These are phyloP conservation scores for Nannochloris sp. DNA, from an alignment of 139 green algal genomes.

Conservation along the genomic window DNA sequence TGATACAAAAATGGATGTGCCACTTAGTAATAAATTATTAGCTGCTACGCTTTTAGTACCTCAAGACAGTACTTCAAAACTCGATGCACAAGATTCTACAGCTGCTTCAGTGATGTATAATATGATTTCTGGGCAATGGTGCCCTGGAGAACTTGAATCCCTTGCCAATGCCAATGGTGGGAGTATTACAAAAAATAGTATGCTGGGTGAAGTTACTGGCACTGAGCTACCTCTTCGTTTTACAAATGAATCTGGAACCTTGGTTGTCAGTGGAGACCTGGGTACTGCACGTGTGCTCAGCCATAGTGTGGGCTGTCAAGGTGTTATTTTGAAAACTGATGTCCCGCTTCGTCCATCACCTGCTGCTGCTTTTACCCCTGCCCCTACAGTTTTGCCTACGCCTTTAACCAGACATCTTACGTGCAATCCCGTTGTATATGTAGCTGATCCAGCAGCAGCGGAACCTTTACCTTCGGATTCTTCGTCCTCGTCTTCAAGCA, in stretches of 20 bases:
- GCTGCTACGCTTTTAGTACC: neutral
- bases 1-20: neutral
- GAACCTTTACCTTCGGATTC: no score
- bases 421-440: neutral
- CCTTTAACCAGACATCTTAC: neutral
- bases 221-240: neutral
- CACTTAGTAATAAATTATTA: neutral
- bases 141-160: neutral
- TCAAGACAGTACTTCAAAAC: neutral
- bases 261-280: neutral
- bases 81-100: neutral
- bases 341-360: neutral
- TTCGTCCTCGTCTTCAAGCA: no score
- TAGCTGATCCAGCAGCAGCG: neutral
- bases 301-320: neutral
- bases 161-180: no score
- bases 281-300: neutral
- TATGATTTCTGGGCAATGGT: neutral
- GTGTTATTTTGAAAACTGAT: neutral
- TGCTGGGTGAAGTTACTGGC: neutral
- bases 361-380: no score
- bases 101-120: neutral
- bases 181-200: neutral
- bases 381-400: neutral
- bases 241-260: neutral